A percentile compares a stretch with the other conserved stretches of the same genome.
phyloP scores from a whole-genome alignment of 768 basidiomycete species.

The Auricularia auricula-judae region DNA sequence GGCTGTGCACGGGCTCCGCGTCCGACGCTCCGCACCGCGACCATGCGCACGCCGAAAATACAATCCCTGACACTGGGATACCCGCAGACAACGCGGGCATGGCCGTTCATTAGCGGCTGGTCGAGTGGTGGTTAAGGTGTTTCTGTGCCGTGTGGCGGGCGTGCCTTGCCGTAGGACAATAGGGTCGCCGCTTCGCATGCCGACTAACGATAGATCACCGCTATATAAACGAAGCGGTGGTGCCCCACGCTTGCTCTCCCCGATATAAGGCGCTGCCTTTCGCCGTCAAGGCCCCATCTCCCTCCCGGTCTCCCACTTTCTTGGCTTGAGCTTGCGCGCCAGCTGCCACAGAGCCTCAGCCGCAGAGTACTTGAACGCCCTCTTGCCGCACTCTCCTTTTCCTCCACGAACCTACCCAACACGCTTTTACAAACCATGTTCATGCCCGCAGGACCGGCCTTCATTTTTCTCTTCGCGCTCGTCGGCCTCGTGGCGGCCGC shows the following conservation, averaged over 20 bases:
- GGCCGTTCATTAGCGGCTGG: no score
- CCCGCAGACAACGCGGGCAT: no score
- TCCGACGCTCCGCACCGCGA: no score
- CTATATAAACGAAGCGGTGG: not conserved
- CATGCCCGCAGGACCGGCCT: not conserved
- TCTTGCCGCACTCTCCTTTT: not conserved
- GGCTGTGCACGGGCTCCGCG: no score
- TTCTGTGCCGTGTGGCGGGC: no score
- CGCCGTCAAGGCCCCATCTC: not conserved
- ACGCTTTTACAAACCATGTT: not conserved
- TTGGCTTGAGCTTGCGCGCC: not conserved
- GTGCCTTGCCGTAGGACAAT: not conserved
- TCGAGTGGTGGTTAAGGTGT: no score
- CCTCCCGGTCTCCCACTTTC: not conserved
- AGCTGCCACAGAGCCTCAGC: not conserved
- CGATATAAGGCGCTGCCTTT: not conserved
- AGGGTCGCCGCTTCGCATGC: not conserved
- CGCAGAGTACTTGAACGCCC: slow-evolving; percentile 2
- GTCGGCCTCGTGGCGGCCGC: not conserved
- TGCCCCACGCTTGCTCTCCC: not conserved
- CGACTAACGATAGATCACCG: not conserved
- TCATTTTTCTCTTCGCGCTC: not conserved
- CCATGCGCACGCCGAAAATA: no score
- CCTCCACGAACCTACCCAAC: not conserved
- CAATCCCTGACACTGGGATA: no score